Conservation (phyloP, 2,329 filamentous ascomycete genomes). For the Verticillium nubilum region DNA sequence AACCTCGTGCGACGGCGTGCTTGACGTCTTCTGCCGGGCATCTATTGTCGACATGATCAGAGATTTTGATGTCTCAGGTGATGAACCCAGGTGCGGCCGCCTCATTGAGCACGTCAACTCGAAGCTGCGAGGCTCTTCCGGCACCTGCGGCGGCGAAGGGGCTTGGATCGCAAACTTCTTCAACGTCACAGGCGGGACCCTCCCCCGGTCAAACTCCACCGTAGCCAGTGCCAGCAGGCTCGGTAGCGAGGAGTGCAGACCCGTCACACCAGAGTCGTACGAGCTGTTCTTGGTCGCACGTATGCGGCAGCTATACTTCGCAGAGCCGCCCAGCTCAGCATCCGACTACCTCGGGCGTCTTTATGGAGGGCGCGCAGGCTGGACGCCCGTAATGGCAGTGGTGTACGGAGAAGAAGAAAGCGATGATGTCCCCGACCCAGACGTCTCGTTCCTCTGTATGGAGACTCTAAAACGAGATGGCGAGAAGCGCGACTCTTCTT, state of each 20-base stretch:
- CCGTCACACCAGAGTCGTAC: neutral
- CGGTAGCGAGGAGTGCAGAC: neutral
- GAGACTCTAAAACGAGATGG: no score
- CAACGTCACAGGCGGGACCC: slow-evolving; percentile 2
- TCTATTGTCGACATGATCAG: slow-evolving; percentile 2
- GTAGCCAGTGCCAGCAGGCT: neutral
- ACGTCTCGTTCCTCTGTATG: no score
- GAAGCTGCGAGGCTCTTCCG: neutral
- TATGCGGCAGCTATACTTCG: slow-evolving; percentile 3
- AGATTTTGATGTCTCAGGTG: neutral
- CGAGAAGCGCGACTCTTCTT: no score
- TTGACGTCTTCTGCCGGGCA: neutral
- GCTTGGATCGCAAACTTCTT: slow-evolving; percentile 4
- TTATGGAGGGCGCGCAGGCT: no score
- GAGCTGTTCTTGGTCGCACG: slow-evolving; percentile 1
- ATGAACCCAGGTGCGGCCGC: neutral
- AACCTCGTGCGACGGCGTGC: slow-evolving; percentile 2
- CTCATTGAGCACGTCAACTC: slow-evolving; percentile 3
- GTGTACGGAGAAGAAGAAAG: no score
- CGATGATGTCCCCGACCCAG: no score
- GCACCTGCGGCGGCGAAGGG: neutral
- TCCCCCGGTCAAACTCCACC: neutral
- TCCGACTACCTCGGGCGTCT: no score
- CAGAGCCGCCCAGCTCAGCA: no score
- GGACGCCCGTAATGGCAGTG: no score